Evolutionary conservation across 2,329 filamentous ascomycete species (phyloP).

Genomic region (Epichloe sylvatica): DNA sequence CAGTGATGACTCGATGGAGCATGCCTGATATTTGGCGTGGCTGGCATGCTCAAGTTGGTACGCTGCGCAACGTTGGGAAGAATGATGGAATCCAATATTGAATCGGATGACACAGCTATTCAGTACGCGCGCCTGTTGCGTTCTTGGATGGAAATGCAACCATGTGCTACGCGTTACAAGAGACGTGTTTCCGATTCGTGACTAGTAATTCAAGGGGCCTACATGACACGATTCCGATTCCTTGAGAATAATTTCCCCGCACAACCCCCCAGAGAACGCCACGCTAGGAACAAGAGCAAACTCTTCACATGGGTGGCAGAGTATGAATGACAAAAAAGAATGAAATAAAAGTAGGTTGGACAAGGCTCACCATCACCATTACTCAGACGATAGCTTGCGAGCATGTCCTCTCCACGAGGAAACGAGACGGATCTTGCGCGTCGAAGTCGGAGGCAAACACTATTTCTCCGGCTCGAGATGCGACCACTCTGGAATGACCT

Average conservation of each 20-base stretch:
- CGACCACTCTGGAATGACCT: constrained; percentile 86
- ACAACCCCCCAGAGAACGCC: not conserved
- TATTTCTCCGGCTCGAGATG: constrained; percentile 39
- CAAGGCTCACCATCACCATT: not conserved
- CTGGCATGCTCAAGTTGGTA: too few relatives aligned
- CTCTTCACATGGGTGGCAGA: too few relatives aligned
- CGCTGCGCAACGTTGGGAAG: too few relatives aligned
- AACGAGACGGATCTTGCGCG: not conserved
- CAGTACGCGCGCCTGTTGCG: too few relatives aligned
- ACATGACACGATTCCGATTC: not conserved
- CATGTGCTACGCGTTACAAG: too few relatives aligned
- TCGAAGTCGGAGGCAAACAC: constrained; percentile 9
- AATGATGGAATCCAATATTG: too few relatives aligned
- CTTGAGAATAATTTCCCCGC: not conserved
- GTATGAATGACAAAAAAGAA: not conserved
- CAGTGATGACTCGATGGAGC: too few relatives aligned
- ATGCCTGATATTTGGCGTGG: too few relatives aligned
- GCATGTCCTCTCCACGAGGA: not conserved
- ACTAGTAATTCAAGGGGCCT: not conserved
- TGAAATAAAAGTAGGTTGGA: not conserved
- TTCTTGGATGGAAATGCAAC: too few relatives aligned
- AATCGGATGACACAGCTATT: too few relatives aligned
- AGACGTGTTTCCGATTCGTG: too few relatives aligned
- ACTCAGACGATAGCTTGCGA: not conserved
- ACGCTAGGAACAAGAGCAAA: not conserved